These are phyloP conservation scores for Lipomyces kockii DNA, from an alignment of 805 yeast species.

Conservation along the genomic window DNA sequence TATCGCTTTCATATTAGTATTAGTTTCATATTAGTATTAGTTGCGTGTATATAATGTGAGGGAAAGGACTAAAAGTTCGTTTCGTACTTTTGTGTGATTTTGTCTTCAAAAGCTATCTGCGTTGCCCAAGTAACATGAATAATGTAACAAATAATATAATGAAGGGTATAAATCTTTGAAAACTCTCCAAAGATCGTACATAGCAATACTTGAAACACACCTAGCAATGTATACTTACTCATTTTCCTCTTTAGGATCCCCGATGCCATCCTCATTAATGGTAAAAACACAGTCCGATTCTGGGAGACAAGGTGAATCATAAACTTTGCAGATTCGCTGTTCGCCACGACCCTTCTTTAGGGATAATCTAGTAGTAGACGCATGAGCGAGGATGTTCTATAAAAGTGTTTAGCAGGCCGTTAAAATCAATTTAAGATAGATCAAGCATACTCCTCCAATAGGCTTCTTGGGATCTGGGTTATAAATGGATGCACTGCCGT, in stretches of 20 bases:
- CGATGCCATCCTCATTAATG: constrained; percentile 94
- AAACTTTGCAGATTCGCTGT: constrained; percentile 90
- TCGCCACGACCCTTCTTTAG: constrained; percentile 91
- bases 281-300: constrained; percentile 96
- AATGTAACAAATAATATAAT: neutral
- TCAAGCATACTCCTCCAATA: constrained; percentile 70
- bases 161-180: neutral
- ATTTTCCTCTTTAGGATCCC: constrained; percentile 89
- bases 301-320: constrained; percentile 95
- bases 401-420: neutral
- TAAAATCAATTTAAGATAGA: neutral
- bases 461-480: constrained; percentile 98
- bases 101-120: neutral
- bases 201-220: neutral
- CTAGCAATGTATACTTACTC: constrained; percentile 30
- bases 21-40: neutral
- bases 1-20: neutral
- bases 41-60: neutral
- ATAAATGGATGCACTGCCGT: constrained; percentile 73
- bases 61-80: constrained; percentile 5
- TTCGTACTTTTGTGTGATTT: neutral
- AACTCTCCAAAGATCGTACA: neutral
- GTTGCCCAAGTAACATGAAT: neutral
- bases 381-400: constrained; percentile 87
- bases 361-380: constrained; percentile 90